Base-by-base conservation (phyloP, 2,329 filamentous ascomycete genomes). In the Fusarium veterinarium region DNA sequence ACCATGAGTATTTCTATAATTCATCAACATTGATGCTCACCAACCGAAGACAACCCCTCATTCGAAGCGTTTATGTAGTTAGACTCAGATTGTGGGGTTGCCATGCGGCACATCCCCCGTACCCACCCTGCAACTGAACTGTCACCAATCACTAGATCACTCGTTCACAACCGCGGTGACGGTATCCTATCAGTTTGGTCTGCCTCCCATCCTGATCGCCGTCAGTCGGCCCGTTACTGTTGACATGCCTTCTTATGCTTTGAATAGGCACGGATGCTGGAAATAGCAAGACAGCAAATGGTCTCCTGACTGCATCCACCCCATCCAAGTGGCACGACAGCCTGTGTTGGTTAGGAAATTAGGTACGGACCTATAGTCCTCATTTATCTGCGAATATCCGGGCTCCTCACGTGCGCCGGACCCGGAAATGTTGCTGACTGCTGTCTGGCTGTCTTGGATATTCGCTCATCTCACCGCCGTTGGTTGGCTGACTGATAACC, bases 151-250 rank as follows among this genome's bases (percentile, higher is more conserved):
- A 77, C 61, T 67, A 44, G 48, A 55, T 65, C 44, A 53, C 55
- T 66, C 64, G 63, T 51, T 56, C 60, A 66, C 75, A 79, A 78
- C 77, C 77, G 71, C 48, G 62, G 63, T 60, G 67, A 67, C 65
- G 75, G 77, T 78, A 78, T 76, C 76, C 77, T 78, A 78, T 78
- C 77, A 78, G 59, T 69, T 72, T 58, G 65, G 57, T 70, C 52
- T 65, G 53, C 65, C 56, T 67, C 64, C 68, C 64, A 56, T 70
- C 62, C 57, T 45, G 61, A 64, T 71, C 67, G 64, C 57, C 66
- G 42, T 68, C 64, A 79, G 73, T 79, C 77, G 77, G 77, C 69
- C 77, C 77, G 78, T 79, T 78, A 56, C 72, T 60, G 56, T 64
- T 38, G 56, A 60, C 41, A 65, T 59, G 59, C 41, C 16, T 35